These are phyloP conservation scores for Wickerhamiella cacticola DNA, from an alignment of 805 yeast species.

Conservation along the genomic window DNA sequence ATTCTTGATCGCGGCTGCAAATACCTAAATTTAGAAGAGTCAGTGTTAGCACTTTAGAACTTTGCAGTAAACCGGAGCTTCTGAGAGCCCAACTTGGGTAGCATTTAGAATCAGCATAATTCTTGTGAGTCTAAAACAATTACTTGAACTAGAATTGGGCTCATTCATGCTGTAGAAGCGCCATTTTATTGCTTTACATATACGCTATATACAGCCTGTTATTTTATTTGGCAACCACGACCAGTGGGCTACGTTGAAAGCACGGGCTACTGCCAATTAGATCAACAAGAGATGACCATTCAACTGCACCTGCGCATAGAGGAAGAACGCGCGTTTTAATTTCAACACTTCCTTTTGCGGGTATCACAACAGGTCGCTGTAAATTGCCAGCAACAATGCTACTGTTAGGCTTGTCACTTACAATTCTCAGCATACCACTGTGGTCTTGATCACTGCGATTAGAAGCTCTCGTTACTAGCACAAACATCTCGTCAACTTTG, in stretches of 20 bases:
- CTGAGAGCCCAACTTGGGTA: no score
- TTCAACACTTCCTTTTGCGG: conserved; percentile 34
- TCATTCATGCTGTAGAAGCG: no score
- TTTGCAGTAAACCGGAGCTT: no score
- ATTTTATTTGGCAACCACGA: conserved; percentile 16
- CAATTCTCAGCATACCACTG: conserved; percentile 48
- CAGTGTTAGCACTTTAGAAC: no score
- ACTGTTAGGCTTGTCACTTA: conserved; percentile 45
- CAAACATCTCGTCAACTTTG: conserved; percentile 39
- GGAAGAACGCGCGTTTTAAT: conserved; percentile 48
- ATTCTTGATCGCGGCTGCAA: conserved; percentile 27
- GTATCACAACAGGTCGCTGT: conserved; percentile 42
- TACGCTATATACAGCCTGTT: neutral
- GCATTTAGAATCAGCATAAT: no score
- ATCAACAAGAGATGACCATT: conserved; percentile 60
- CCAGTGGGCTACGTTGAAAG: conserved; percentile 17
- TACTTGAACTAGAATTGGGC: no score
- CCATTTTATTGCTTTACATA: neutral
- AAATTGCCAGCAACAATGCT: conserved; percentile 62
- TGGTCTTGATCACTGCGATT: conserved; percentile 37
- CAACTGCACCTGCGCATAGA: conserved; percentile 67
- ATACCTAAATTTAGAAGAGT: conserved; percentile 4
- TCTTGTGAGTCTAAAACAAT: no score
- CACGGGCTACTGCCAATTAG: conserved; percentile 25
- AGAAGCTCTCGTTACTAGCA: conserved; percentile 37